Base-by-base conservation (phyloP, 2,329 filamentous ascomycete species). In the Huntiella bhutanensis region DNA sequence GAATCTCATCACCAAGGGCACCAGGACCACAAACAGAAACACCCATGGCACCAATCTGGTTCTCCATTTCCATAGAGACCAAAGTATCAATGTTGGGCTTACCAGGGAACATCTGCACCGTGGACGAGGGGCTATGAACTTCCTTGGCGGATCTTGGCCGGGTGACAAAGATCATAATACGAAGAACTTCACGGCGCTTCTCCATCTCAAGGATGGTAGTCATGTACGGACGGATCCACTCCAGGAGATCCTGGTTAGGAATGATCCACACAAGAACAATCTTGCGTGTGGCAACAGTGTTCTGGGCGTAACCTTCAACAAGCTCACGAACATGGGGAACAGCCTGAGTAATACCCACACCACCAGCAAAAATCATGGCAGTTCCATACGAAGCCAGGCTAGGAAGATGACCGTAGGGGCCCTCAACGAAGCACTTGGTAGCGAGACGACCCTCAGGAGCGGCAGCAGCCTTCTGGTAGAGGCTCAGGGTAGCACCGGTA, bases 191-290 rank as follows among this genome's bases (percentile, higher is more conserved):
- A 48, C 82, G 72, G 43, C 81, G 74, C 58, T 70, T 74, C 48
- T 82, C 78, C 76, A 86, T 81, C 49, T 73, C 72, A 35, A 86
- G 67, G 51, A 86, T 84, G 56, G 79, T 71, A 3, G 80, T 85
- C 82, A 87, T 86, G 80, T 80, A 86, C 5, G 80, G 79, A 41
- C 80, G 70, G 57, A 86, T 85, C 81, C 81, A 87, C 60, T 87
- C 81, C 28, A 87, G 68, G 58, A 86, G 81, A 63, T 86, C 82
- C 54, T 79, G 79, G 55, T 73, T 80, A 55, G 82, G 82, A 48
- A 88, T 81, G 42, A 77, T 77, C 82, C 82, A 88, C 36, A 86
- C 75, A 17, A 88, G 69, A 4, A 84, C 66, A 43, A 87, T 69
- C 57, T 77, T 81, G 51, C 79, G 74, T 1, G 79, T 75, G 1